Percentiles rank a stretch among this genome's conserved stretches.
Evolutionary conservation across 176 grass and related monocot genomes (phyloP).

Genomic region (Oryza longistaminata): DNA sequence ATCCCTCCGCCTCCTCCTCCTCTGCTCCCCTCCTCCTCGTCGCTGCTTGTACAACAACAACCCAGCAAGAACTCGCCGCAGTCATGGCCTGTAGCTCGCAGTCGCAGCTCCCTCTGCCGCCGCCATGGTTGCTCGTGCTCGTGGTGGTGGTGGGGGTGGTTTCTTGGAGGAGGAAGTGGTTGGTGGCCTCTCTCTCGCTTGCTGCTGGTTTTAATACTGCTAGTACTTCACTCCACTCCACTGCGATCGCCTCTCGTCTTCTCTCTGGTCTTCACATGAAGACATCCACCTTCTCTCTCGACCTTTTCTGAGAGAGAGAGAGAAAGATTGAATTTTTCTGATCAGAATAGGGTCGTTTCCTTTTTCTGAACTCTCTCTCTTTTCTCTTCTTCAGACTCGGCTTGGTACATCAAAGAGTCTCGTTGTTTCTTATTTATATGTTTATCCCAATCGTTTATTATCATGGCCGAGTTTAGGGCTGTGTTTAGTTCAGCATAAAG

Average conservation of each 20-base stretch:
- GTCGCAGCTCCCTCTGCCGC: background rate
- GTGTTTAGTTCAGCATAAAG: too few relatives aligned
- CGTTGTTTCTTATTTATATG: too few relatives aligned
- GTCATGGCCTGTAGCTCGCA: conserved; percentile 35
- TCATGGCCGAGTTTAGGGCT: too few relatives aligned
- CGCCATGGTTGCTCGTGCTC: conserved; percentile 24
- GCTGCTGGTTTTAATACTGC: conserved; percentile 18
- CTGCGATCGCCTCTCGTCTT: background rate
- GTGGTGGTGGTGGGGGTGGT: too few relatives aligned
- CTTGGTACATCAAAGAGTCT: background rate
- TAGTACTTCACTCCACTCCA: background rate
- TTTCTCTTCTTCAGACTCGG: background rate
- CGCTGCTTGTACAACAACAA: background rate
- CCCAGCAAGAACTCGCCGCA: background rate
- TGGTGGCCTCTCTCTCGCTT: background rate
- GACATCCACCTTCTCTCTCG: background rate
- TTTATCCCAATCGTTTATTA: too few relatives aligned
- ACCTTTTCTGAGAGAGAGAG: background rate
- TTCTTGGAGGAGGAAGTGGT: conserved; percentile 11
- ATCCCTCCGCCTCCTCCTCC: conserved; percentile 33
- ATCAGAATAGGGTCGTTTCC: background rate
- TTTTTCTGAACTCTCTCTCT: too few relatives aligned
- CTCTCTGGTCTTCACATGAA: background rate
- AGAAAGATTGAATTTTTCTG: background rate
- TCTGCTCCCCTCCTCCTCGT: background rate